Base-by-base conservation (phyloP, 768 basidiomycete genomes). In the Exidia glandulosa region DNA sequence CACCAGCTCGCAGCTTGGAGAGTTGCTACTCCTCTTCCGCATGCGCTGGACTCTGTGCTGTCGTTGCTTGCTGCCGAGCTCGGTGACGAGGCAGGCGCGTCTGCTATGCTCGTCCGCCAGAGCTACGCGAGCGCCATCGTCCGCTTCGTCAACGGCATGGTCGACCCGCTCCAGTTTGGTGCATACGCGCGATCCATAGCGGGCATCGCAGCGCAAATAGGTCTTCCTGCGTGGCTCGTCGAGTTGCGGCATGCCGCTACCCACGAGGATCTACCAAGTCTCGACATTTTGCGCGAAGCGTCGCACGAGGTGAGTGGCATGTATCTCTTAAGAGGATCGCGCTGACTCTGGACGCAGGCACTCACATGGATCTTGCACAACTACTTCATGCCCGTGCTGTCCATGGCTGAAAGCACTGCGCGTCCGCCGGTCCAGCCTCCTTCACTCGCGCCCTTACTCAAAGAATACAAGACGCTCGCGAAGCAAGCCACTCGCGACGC, bases 181-280 rank as follows among this genome's bases (percentile, higher is more conserved):
- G 80, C 82, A 23, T 98, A 89, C 68, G 95, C 96, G 2, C 79
- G 94, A 25, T 87, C 96, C 2, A 97, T 98, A 65, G 83, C 88
- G 0, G 83, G 87, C 41, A 89, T 99, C 62, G 93, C 95, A 1
- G 76, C 79, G 2, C 90, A 94, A 66, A 80, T 99, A 12, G 87
- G 87, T 0, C 76, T 99, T 1, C 95, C 96, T 0, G 73, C 79
- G 0, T 94, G 89, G 86, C 77, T 98, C 10, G 94, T 99, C 13
- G 91, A 95, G 64, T 77, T 98, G 12, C 80, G 96, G 41, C 96
- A 98, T 74, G 90, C 92, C 30, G 90, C 91, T 13, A 99, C 96
- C 1, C 96, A 98, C 67, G 95, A 98, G 67, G 91, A 95, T 62
- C 74, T 98, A 13, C 96, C 95, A 0, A 86, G 86, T 63, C 75